Evolutionary conservation across 768 basidiomycete genomes (phyloP).

Genomic region (Rhodotorula kratochvilovae): DNA sequence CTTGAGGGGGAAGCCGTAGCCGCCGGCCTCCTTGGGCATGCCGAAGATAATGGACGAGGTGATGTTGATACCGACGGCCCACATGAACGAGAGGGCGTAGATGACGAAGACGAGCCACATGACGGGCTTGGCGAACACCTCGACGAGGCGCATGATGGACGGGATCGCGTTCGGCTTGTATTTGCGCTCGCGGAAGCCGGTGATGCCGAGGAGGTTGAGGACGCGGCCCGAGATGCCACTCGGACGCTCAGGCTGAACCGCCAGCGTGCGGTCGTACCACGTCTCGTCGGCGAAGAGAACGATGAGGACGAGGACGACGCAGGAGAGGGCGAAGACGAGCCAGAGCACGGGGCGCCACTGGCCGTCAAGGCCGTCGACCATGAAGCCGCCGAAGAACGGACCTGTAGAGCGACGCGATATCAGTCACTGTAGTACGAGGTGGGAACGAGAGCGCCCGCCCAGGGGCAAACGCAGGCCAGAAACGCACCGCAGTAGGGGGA

Average conservation of each 20-base stretch:
- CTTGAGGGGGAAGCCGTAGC: slow-evolving; percentile 19
- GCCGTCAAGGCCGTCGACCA: slow-evolving; percentile 22
- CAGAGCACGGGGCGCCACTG: slow-evolving; percentile 35
- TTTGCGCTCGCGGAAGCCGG: slow-evolving; percentile 28
- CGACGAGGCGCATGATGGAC: slow-evolving; percentile 26
- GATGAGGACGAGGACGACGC: slow-evolving; percentile 26
- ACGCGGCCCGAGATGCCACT: slow-evolving; percentile 23
- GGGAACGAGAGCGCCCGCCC: too few species aligned
- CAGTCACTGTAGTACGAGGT: too few species aligned
- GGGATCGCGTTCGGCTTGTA: slow-evolving; percentile 26
- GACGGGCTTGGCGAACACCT: slow-evolving; percentile 35
- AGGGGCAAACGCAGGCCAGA: not conserved
- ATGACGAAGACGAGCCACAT: slow-evolving; percentile 21
- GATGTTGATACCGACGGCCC: slow-evolving; percentile 38
- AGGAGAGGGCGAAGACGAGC: slow-evolving; percentile 37
- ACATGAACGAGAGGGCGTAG: slow-evolving; percentile 35
- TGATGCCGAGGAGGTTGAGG: slow-evolving; percentile 33
- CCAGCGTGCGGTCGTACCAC: slow-evolving; percentile 34
- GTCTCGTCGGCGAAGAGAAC: slow-evolving; percentile 30
- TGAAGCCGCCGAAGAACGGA: slow-evolving; percentile 21
- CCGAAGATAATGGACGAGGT: slow-evolving; percentile 32
- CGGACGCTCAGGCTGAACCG: slow-evolving; percentile 17
- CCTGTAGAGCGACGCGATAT: not conserved
- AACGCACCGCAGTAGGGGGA: slow-evolving; percentile 22
- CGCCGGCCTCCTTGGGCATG: slow-evolving; percentile 1